These are phyloP conservation scores for Heterobasidion parviporum DNA, from an alignment of 1,284 basidiomycete species.

Conservation along the genomic window DNA sequence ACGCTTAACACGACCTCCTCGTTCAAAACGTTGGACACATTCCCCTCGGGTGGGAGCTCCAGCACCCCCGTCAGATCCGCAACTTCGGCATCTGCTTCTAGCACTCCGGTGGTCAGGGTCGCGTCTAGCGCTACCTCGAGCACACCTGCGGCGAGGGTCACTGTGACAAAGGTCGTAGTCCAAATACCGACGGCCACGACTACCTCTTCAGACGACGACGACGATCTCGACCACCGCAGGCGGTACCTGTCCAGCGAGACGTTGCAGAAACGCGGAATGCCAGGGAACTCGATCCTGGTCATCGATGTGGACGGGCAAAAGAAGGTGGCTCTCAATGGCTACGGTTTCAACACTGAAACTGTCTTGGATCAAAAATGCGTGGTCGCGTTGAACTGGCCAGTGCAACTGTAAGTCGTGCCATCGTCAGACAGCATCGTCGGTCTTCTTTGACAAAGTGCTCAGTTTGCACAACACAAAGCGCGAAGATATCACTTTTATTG, in stretches of 20 bases:
- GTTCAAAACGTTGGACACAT: no score
- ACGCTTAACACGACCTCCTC: no score
- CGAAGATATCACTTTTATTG: constrained; percentile 69
- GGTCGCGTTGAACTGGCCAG: constrained; percentile 57
- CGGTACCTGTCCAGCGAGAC: background rate
- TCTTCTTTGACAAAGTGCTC: background rate
- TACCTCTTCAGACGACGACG: background rate
- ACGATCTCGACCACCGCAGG: background rate
- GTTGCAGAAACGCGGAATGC: background rate
- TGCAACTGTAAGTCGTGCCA: constrained; percentile 39
- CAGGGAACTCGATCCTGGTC: background rate
- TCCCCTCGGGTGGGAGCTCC: no score
- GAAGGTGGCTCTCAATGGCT: constrained; percentile 18
- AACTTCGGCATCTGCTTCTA: background rate
- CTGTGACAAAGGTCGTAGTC: background rate
- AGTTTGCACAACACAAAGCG: constrained; percentile 67
- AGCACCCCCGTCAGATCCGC: no score
- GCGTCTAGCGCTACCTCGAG: background rate
- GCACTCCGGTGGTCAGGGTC: background rate
- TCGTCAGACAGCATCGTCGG: background rate
- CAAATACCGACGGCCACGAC: background rate
- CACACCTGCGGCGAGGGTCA: background rate
- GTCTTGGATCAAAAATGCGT: constrained; percentile 42
- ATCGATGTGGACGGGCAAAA: background rate
- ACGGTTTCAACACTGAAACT: constrained; percentile 24